phyloP scores from a whole-genome alignment of 1,284 basidiomycete genomes.

The Apiotrichum veenhuisii region DNA sequence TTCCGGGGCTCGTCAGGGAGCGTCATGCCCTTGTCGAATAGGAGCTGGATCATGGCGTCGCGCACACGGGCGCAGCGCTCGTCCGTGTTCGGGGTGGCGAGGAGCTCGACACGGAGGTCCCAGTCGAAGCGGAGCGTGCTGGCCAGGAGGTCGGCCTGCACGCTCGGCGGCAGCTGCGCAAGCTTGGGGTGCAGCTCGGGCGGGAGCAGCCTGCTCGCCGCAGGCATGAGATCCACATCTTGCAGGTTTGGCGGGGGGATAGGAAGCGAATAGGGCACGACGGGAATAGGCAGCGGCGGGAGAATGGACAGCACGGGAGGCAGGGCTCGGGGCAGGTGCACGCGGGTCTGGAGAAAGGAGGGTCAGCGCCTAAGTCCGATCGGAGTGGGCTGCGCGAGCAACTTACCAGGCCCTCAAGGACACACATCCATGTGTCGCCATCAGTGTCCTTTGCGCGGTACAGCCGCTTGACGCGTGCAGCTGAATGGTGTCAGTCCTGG shows the following conservation, averaged over 20 bases:
- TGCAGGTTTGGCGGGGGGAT: slow-evolving; percentile 21
- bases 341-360: too few species aligned
- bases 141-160: slow-evolving; percentile 41
- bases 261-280: slow-evolving; percentile 37
- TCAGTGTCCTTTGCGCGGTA: slow-evolving; percentile 24
- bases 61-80: slow-evolving; percentile 28
- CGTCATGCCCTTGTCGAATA: slow-evolving; percentile 23
- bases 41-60: slow-evolving; percentile 25
- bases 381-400: background rate
- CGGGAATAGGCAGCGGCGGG: slow-evolving; percentile 32
- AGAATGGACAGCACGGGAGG: slow-evolving; percentile 43
- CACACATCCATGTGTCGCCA: slow-evolving; percentile 21
- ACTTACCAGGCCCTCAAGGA: slow-evolving; percentile 41
- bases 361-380: slow-evolving; percentile 16
- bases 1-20: slow-evolving; percentile 12
- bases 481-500: slow-evolving; percentile 11
- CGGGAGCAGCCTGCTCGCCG: slow-evolving; percentile 33
- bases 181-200: slow-evolving; percentile 34
- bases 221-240: slow-evolving; percentile 28
- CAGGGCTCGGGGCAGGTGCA: slow-evolving; percentile 39
- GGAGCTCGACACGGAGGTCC: slow-evolving; percentile 37
- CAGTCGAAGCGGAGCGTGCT: slow-evolving; percentile 36
- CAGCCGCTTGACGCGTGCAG: slow-evolving; percentile 38
- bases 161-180: slow-evolving; percentile 27
- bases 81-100: slow-evolving; percentile 34